These are phyloP conservation scores for thale cress (Arabidopsis thaliana) DNA, from an alignment of 345 rosid species.

Conservation along the genomic window DNA sequence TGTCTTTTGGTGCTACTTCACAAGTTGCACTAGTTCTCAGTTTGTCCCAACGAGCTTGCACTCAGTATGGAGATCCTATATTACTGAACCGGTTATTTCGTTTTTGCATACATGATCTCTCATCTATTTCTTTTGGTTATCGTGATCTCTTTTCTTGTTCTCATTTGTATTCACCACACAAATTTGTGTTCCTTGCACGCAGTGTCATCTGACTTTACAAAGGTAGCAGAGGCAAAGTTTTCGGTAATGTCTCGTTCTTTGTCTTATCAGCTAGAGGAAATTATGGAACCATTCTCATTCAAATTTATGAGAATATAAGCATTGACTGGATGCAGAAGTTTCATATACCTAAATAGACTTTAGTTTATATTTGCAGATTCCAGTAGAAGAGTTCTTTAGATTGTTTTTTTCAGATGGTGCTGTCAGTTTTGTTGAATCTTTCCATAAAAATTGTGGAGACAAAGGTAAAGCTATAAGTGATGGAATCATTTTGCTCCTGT, in stretches of 20 bases:
- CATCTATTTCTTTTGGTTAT: conserved; percentile 10
- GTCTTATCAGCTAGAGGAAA: conserved; percentile 20
- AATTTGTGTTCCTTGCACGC: conserved; percentile 55
- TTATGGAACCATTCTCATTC: conserved; percentile 12
- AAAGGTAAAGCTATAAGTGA: conserved; percentile 64
- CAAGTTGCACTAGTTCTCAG: conserved; percentile 26
- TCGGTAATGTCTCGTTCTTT: conserved; percentile 60
- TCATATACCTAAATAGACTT: conserved; percentile 11
- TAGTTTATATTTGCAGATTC: conserved; percentile 62
- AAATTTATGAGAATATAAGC: conserved; percentile 12
- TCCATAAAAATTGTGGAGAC: conserved; percentile 85
- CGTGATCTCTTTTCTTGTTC: conserved; percentile 11
- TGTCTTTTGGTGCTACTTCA: conserved; percentile 26
- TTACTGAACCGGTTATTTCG: conserved; percentile 21
- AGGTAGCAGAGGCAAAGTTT: conserved; percentile 80
- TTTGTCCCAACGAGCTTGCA: conserved; percentile 20
- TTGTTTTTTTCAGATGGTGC: conserved; percentile 79
- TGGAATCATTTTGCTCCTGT: conserved; percentile 30
- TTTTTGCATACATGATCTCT: conserved; percentile 28
- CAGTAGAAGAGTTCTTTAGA: conserved; percentile 77
- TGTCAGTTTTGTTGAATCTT: conserved; percentile 66
- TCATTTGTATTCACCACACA: conserved; percentile 25
- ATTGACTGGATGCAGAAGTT: conserved; percentile 22
- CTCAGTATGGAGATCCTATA: conserved; percentile 26
- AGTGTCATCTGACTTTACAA: conserved; percentile 70